Base-by-base conservation (phyloP, 2,329 filamentous ascomycete genomes). In the Verticillium dahliae region DNA sequence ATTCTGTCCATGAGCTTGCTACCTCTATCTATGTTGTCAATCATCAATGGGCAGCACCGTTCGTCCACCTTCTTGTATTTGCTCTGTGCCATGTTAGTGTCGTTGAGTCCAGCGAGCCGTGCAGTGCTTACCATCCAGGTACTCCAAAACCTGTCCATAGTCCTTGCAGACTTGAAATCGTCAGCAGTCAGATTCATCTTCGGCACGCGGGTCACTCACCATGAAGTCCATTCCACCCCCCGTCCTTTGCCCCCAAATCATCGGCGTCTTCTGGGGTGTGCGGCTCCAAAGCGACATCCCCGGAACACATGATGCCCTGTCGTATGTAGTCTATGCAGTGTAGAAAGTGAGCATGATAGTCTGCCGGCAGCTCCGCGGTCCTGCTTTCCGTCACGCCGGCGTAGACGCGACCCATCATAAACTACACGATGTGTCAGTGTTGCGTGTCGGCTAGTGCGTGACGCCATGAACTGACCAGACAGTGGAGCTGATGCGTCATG, bases 241-340 rank as follows among this genome's bases (percentile, higher is more conserved):
- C 75, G 4, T 71, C 69, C 41, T 63, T 60, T 63, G 74, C 58
- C 62, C 75, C 73, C 41, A 75, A 74, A 56, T 77, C 71, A 57
- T 74, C 71, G 0, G 74, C 70, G 61, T 77, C 76, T 2, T 72
- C 74, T 1, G 73, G 73, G 62, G 71, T 70, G 9, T 73, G 70
- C 10, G 73, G 72, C 65, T 76, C 74, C n/a, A 75, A 61, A 5
- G 73, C 71, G 57, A 74, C 68, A 61, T 76, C 74, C 1, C 50
- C 61, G 4, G 59, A 37, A 27, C 50, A 58, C 73, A 77, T 75
- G 60, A 76, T 72, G 6, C 73, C 71, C 62, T 78, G 75, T 7
- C 76, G 69, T 62, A 78, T 69, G 59, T 78, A 78, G 62, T 76
- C 74, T 60, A 78, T 72, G 67, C 76, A 78, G 66, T 79, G 75